These are phyloP conservation scores for Xeromyces bisporus DNA, from an alignment of 495 filamentous ascomycete genomes.

Conservation along the genomic window DNA sequence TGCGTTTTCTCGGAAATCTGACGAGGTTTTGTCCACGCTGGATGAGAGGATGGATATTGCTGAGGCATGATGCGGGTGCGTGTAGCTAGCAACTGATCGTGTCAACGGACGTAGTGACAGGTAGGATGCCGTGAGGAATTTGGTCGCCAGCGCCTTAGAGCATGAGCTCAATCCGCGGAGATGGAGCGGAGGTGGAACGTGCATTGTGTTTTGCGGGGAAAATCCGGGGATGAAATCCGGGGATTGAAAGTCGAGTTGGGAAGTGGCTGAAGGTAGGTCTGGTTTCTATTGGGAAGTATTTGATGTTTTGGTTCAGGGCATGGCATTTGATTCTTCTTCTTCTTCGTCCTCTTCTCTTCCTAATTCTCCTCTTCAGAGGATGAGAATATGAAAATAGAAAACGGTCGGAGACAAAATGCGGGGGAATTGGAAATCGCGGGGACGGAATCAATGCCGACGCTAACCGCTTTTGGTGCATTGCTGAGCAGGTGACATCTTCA, in stretches of 20 bases:
- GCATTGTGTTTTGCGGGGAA: slow-evolving; percentile 20
- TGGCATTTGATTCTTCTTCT: no score
- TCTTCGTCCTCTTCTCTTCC: no score
- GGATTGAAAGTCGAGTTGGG: no score
- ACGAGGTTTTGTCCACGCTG: slow-evolving; percentile 55
- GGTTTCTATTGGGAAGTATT: no score
- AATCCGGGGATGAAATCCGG: background rate
- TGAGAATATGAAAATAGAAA: no score
- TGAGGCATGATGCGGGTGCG: slow-evolving; percentile 47
- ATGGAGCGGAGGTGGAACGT: slow-evolving; percentile 20
- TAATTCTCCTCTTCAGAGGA: no score
- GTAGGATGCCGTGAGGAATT: background rate
- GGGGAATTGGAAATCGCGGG: no score
- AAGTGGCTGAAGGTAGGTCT: no score
- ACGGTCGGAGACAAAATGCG: no score
- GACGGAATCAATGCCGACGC: background rate
- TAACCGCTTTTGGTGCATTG: background rate
- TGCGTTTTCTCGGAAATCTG: slow-evolving; percentile 70
- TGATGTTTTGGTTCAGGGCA: no score
- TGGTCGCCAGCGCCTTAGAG: background rate
- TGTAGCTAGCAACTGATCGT: slow-evolving; percentile 38
- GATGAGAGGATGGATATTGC: slow-evolving; percentile 66
- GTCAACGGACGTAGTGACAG: background rate
- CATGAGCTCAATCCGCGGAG: slow-evolving; percentile 15
- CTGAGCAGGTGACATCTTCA: no score